Percentiles rank a stretch among this genome's conserved stretches.
Conservation (phyloP, 176 grass and related monocot species). For the Bromus sterilis region DNA sequence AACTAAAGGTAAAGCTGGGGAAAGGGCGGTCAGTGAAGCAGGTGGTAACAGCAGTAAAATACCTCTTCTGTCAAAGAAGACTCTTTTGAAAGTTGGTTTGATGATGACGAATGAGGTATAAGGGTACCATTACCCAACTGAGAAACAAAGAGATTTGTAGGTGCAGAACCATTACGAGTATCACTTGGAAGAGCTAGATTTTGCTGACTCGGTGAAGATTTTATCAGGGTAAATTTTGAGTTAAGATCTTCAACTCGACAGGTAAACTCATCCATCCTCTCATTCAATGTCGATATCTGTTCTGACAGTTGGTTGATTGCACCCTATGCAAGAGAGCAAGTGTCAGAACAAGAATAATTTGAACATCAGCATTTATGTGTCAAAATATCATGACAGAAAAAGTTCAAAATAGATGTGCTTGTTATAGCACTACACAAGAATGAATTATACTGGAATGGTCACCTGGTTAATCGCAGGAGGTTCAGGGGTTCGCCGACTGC, state of each 20-base stretch:
- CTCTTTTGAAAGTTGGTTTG: conserved; percentile 76
- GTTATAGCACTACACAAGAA: neutral
- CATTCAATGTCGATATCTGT: conserved; percentile 86
- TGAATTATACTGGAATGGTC: neutral
- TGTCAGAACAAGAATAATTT: conserved; percentile 1
- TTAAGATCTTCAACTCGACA: conserved; percentile 86
- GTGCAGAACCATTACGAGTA: conserved; percentile 77
- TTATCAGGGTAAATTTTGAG: conserved; percentile 54
- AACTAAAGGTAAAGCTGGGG: neutral
- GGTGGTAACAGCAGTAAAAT: neutral
- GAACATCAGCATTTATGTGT: neutral
- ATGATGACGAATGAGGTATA: conserved; percentile 72
- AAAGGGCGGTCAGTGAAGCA: neutral
- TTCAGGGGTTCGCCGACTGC: conserved; percentile 36
- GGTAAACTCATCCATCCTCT: conserved; percentile 96
- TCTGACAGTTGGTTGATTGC: conserved; percentile 73
- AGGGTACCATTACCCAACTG: conserved; percentile 80
- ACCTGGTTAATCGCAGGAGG: conserved; percentile 67
- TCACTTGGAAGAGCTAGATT: conserved; percentile 71
- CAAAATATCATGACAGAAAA: conserved; percentile 3
- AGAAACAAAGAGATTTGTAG: conserved; percentile 85
- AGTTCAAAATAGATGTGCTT: neutral
- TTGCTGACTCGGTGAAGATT: conserved; percentile 74
- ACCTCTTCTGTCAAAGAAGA: conserved; percentile 87
- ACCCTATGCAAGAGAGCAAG: conserved; percentile 40